These are phyloP conservation scores for Bertia moriformis DNA, from an alignment of 2,329 filamentous ascomycete genomes.

Conservation along the genomic window DNA sequence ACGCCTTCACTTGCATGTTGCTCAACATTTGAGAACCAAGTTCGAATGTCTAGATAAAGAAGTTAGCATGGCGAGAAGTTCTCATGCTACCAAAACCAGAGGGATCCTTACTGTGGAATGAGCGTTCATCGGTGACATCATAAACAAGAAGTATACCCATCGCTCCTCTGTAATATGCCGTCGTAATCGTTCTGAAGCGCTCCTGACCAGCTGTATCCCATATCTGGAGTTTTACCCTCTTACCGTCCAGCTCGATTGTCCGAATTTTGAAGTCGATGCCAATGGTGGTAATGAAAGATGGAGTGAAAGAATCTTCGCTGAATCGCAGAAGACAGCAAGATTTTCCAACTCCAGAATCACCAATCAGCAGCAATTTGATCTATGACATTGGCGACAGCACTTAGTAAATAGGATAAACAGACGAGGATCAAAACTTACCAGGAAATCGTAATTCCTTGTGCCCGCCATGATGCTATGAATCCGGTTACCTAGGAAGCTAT, in stretches of 20 bases:
- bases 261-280: slow-evolving; percentile 99
- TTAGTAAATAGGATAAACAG: neutral
- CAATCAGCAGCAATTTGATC: slow-evolving; percentile 95
- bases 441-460: slow-evolving; percentile 1
- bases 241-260: slow-evolving; percentile 96
- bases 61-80: slow-evolving; percentile 4
- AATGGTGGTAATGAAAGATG: slow-evolving; percentile 96
- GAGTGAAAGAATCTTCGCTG: slow-evolving; percentile 94
- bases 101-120: slow-evolving; percentile 67
- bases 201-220: slow-evolving; percentile 99
- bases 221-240: slow-evolving; percentile 97
- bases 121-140: slow-evolving; percentile 92
- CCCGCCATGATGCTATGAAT: neutral
- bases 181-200: slow-evolving; percentile 96
- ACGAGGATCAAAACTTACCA: neutral
- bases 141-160: slow-evolving; percentile 98
- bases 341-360: slow-evolving; percentile 91
- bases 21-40: slow-evolving; percentile 98
- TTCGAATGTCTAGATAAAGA: slow-evolving; percentile 72
- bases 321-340: slow-evolving; percentile 93
- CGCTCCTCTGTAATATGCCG: slow-evolving; percentile 92
- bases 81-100: no score
- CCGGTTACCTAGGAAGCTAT: no score
- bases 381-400: slow-evolving; percentile 18
- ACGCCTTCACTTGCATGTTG: slow-evolving; percentile 97